A percentile compares a stretch with the other conserved stretches of the same genome.
These are phyloP conservation scores for Lactifluus hygrophoroides DNA, from an alignment of 768 basidiomycete genomes.

Conservation along the genomic window DNA sequence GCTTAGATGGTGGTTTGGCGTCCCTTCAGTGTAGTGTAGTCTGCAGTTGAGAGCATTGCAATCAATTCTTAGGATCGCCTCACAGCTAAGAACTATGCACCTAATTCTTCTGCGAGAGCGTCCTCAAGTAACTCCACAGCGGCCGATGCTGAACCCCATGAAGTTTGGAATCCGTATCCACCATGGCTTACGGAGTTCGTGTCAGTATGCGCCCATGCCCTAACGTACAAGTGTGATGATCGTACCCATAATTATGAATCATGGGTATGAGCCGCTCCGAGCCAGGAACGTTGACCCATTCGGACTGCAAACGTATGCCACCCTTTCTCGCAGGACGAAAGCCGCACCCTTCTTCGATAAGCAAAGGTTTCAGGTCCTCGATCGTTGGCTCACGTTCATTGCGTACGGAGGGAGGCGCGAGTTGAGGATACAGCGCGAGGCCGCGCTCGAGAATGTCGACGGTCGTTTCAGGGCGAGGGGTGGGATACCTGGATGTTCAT, in stretches of 20 bases:
- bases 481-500: constrained; percentile 52
- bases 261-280: constrained; percentile 35
- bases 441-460: constrained; percentile 45
- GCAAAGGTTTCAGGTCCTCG: constrained; percentile 32
- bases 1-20: constrained; percentile 20
- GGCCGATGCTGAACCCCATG: constrained; percentile 53
- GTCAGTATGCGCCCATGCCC: not conserved
- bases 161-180: constrained; percentile 55
- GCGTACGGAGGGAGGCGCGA: constrained; percentile 26
- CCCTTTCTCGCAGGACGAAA: constrained; percentile 59
- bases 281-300: constrained; percentile 30
- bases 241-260: constrained; percentile 60
- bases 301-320: constrained; percentile 52
- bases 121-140: constrained; percentile 41
- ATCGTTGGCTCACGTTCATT: constrained; percentile 26
- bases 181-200: constrained; percentile 38
- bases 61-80: not conserved
- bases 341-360: constrained; percentile 44
- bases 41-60: not conserved
- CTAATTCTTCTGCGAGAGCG: constrained; percentile 25
- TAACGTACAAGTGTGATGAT: not conserved
- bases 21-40: constrained; percentile 2
- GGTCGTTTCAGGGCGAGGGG: constrained; percentile 54
- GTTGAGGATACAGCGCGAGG: constrained; percentile 28
- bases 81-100: not conserved